A percentile compares a stretch with the other conserved stretches of the same genome.
Conservation (phyloP, 2,329 filamentous ascomycete genomes). For the Myotisia sp. region DNA sequence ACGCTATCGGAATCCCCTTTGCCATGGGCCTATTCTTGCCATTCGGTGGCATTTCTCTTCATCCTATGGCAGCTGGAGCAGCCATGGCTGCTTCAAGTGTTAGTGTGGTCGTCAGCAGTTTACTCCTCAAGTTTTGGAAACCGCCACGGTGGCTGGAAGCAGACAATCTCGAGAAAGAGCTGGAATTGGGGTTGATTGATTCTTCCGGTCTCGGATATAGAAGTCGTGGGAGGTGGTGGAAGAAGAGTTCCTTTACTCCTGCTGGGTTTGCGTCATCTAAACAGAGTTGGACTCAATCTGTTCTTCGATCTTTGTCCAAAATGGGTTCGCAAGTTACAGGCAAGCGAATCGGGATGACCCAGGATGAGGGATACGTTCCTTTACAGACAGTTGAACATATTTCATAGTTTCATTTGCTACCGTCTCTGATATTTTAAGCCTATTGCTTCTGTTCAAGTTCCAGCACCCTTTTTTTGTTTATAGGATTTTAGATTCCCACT, state of each 20-base stretch:
- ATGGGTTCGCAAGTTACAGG: slow-evolving; percentile 21
- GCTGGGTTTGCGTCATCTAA: no score
- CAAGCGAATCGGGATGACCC: slow-evolving; percentile 13
- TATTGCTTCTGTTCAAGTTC: no score
- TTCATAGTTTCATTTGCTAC: no score
- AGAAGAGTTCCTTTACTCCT: slow-evolving; percentile 14
- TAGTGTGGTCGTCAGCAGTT: slow-evolving; percentile 69
- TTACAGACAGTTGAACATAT: slow-evolving; percentile 30
- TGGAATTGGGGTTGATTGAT: slow-evolving; percentile 19
- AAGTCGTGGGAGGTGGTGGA: slow-evolving; percentile 20
- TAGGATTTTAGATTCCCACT: no score
- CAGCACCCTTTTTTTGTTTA: no score
- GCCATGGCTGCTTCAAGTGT: slow-evolving; percentile 89
- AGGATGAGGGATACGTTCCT: slow-evolving; percentile 32
- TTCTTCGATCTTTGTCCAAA: no score
- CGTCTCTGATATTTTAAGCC: no score
- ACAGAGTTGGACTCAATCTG: no score
- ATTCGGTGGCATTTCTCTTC: slow-evolving; percentile 64
- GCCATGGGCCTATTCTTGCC: slow-evolving; percentile 95
- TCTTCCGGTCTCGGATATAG: slow-evolving; percentile 10
- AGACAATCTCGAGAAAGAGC: slow-evolving; percentile 46
- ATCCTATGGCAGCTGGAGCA: slow-evolving; percentile 85
- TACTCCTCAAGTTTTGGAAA: slow-evolving; percentile 76
- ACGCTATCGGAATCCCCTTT: slow-evolving; percentile 77
- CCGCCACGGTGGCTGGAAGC: slow-evolving; percentile 78